A percentile compares a stretch with the other conserved stretches of the same genome.
Conservation (phyloP, 2,329 filamentous ascomycete genomes). For the Tolypocladium amazonense region DNA sequence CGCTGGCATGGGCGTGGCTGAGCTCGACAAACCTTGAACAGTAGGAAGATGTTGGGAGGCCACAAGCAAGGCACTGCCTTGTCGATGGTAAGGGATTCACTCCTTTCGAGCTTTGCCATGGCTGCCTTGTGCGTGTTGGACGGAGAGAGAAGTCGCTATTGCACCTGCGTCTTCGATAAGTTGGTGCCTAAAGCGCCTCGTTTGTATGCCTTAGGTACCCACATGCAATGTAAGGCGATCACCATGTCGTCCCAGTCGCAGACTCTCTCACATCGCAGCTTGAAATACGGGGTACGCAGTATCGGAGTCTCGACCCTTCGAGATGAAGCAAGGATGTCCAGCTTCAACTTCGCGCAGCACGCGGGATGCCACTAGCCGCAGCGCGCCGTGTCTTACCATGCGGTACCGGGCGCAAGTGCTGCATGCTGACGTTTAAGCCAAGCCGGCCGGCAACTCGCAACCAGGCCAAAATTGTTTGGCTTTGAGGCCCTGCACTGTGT, state of each 20-base stretch:
- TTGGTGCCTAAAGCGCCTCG: not conserved
- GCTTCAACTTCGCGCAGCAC: not conserved
- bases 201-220: too few species aligned
- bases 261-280: not conserved
- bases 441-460: not conserved
- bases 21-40: not conserved
- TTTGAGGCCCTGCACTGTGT: not conserved
- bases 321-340: not conserved
- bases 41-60: not conserved
- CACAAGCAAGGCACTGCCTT: too few species aligned
- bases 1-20: not conserved
- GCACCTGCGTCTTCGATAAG: not conserved
- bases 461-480: not conserved
- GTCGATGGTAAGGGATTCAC: too few species aligned
- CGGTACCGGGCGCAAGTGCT: not conserved
- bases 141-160: not conserved
- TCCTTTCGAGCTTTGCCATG: not conserved
- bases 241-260: too few species aligned
- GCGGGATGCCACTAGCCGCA: not conserved
- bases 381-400: not conserved
- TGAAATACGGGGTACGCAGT: not conserved
- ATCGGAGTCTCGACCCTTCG: not conserved
- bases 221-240: too few species aligned
- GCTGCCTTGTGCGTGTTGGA: too few species aligned
- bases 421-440: not conserved